Conservation (phyloP, 2,329 filamentous ascomycete species). For the Aspergillus nomiae region DNA sequence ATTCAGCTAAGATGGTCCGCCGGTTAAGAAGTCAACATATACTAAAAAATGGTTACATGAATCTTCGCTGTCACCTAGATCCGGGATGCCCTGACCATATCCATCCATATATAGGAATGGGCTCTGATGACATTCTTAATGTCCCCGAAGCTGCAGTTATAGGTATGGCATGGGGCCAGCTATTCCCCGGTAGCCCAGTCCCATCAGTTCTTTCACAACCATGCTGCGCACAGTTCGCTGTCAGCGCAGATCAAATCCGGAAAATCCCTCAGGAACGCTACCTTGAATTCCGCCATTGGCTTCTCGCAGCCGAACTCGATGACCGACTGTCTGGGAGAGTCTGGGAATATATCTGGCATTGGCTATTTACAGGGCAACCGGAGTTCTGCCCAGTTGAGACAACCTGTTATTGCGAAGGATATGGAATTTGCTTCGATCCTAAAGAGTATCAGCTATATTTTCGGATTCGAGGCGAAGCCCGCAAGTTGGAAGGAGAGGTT, state of each 20-base stretch:
- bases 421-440: neutral
- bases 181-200: constrained; percentile 28
- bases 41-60: constrained; percentile 50
- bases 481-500: neutral
- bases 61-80: constrained; percentile 53
- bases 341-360: neutral
- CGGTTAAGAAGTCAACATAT: constrained; percentile 47
- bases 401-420: neutral
- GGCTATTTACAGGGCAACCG: neutral
- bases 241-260: neutral
- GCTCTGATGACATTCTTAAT: constrained; percentile 17
- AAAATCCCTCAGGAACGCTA: neutral
- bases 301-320: neutral
- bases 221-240: neutral
- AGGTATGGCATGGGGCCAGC: constrained; percentile 29
- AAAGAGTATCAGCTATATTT: neutral
- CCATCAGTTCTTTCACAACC: constrained; percentile 12
- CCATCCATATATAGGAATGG: constrained; percentile 25
- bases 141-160: constrained; percentile 34
- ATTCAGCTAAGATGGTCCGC: constrained; percentile 45
- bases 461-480: neutral
- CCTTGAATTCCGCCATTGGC: neutral
- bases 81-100: constrained; percentile 56
- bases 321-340: neutral
- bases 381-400: neutral